These are phyloP conservation scores for Phytopythium oedochilum DNA, from an alignment of 352 stramenopile species.

Conservation along the genomic window DNA sequence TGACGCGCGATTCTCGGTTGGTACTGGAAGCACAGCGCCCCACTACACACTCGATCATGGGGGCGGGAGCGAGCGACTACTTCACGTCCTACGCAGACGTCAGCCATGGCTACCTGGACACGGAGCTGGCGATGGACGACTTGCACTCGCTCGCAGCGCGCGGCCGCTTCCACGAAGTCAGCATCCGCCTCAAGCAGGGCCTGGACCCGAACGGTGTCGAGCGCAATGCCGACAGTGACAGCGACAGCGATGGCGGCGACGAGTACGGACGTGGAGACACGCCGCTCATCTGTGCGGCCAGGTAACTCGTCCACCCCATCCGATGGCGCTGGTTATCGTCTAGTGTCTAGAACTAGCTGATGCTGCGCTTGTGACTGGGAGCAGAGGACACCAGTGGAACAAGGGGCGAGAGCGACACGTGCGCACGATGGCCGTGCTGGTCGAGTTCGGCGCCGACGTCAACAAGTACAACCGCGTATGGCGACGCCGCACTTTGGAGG, in stretches of 20 bases:
- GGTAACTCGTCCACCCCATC: constrained; percentile 22
- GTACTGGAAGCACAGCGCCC: no score
- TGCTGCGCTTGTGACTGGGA: no score
- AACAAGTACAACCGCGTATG: constrained; percentile 45
- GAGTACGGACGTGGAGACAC: constrained; percentile 46
- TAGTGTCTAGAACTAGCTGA: no score
- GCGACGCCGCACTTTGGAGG: not conserved
- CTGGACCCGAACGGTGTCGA: constrained; percentile 50
- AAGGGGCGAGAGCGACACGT: constrained; percentile 45
- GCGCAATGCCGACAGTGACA: constrained; percentile 21
- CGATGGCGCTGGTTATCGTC: no score
- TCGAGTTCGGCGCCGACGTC: constrained; percentile 47
- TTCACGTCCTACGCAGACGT: constrained; percentile 54
- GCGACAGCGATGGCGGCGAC: constrained; percentile 13
- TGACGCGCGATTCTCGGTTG: no score
- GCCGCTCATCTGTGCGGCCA: constrained; percentile 52
- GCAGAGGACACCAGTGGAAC: constrained; percentile 31
- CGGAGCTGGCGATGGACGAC: constrained; percentile 45
- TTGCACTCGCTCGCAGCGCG: constrained; percentile 43
- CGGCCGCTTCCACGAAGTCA: constrained; percentile 34
- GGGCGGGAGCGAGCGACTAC: constrained; percentile 42
- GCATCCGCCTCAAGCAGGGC: constrained; percentile 43
- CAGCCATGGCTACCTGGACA: constrained; percentile 49
- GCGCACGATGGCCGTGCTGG: constrained; percentile 47
- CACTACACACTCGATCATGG: no score